Evolutionary conservation across 2,329 filamentous ascomycete species (phyloP), one percentile per base, ranked within the genome.

Genomic region (Pseudogymnoascus sp.): DNA sequence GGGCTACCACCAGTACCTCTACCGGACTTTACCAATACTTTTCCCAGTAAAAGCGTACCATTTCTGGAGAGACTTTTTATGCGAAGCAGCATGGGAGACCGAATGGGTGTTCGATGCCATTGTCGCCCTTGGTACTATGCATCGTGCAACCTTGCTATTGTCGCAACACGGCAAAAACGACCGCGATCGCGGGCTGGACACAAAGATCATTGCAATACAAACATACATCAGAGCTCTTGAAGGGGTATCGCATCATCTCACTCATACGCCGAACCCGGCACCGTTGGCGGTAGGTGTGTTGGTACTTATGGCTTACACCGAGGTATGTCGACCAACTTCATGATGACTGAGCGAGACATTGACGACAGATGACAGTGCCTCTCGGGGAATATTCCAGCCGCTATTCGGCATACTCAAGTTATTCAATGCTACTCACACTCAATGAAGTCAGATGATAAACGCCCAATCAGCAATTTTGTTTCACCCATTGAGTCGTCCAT

Each of bases 31-130:
- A 29, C 60, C 61, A 9, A 61, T 64, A 10, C 41, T 67, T 3
- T 68, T 68, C 39, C 63, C 64, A 15, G 37, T 61, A 1, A 54
- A 64, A 26, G 60, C 61, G 29, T 31, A 66, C 26, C 15, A 37
- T 31, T 67, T 65, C 57, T 67, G 66, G 66, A 59, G 63, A 60
- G 66, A 68, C 17, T 64, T 58, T 37, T 3, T 68, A 3, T 68
- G 66, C 39, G 44, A 68, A 54, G 63, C 63, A 47, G 65, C 63
- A 6, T 68, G 65, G 66, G 66, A 68, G 29, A 33, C 35, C 11
- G 66, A 68, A 58, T 68, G 62, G 60, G 39, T 65, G n/a, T 68
- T 63, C 47, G 66, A 67, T 54, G 50, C 66, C 3, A 63, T 68
- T 10, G 63, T 61, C 1, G 66, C 66, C 6, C 64, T 68, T 13